These are phyloP conservation scores for Coemansia sp. DNA, from an alignment of 192 early-diverging fungal genomes.

Conservation along the genomic window DNA sequence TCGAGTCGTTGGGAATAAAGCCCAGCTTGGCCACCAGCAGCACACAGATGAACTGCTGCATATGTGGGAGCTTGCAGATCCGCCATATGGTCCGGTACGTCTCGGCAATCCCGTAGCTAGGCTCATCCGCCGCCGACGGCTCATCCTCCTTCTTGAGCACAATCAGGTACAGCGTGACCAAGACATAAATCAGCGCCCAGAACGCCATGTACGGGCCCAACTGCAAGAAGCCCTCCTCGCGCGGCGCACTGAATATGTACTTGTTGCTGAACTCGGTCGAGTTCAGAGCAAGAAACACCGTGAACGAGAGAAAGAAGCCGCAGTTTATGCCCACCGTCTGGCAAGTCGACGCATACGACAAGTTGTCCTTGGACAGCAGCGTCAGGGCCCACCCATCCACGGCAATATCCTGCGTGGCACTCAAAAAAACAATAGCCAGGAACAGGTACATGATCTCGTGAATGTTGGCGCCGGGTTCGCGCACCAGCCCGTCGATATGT, in stretches of 20 bases:
- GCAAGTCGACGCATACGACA: slow-evolving; percentile 87
- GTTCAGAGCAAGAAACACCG: slow-evolving; percentile 95
- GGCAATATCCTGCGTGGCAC: slow-evolving; percentile 87
- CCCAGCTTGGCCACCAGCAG: slow-evolving; percentile 87
- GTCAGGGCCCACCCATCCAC: slow-evolving; percentile 91
- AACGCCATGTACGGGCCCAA: slow-evolving; percentile 86
- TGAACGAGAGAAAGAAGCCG: slow-evolving; percentile 94
- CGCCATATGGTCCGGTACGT: slow-evolving; percentile 88
- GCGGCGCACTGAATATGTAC: slow-evolving; percentile 66
- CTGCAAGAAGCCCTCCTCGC: slow-evolving; percentile 65
- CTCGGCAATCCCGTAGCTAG: slow-evolving; percentile 57
- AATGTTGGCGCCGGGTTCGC: slow-evolving; percentile 45
- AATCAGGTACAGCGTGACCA: slow-evolving; percentile 78
- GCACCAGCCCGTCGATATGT: slow-evolving; percentile 66
- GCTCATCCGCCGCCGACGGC: slow-evolving; percentile 33
- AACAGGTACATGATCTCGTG: slow-evolving; percentile 68
- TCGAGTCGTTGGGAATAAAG: slow-evolving; percentile 92
- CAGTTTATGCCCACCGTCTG: slow-evolving; percentile 96
- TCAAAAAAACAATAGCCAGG: slow-evolving; percentile 82
- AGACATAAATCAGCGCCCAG: slow-evolving; percentile 87
- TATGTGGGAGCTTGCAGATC: slow-evolving; percentile 80
- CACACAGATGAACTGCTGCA: slow-evolving; percentile 76
- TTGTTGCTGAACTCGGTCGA: slow-evolving; percentile 92
- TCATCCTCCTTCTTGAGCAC: slow-evolving; percentile 75
- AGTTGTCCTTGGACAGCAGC: slow-evolving; percentile 81